Conservation (phyloP, 176 grass and related monocot genomes). For the Musa troglodytarum region DNA sequence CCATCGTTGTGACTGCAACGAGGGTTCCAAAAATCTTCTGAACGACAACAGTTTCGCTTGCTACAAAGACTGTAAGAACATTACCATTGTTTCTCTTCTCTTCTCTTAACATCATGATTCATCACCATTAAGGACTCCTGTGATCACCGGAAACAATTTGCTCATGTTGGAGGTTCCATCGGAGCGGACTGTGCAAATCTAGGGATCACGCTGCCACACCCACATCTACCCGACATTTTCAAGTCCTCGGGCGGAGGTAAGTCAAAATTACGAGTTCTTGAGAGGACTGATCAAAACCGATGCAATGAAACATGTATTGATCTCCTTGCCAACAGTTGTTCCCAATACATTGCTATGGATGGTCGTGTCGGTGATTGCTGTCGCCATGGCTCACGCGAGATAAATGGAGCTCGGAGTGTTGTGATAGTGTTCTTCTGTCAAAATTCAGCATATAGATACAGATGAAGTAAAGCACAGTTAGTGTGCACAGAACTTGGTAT, state of each 20-base stretch:
- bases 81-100: not conserved
- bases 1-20: slow-evolving; percentile 55
- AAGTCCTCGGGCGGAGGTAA: slow-evolving; percentile 16
- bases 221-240: slow-evolving; percentile 22
- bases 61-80: slow-evolving; percentile 51
- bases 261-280: not conserved
- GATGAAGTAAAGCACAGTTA: no score
- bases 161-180: slow-evolving; percentile 42
- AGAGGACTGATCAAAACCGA: not conserved
- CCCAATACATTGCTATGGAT: not conserved
- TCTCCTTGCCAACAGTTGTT: not conserved
- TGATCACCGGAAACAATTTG: not conserved
- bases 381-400: not conserved
- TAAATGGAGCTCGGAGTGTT: no score
- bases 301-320: not conserved
- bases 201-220: slow-evolving; percentile 31
- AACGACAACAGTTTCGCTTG: slow-evolving; percentile 62
- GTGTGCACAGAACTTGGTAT: no score
- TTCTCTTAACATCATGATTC: not conserved
- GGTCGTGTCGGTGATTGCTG: not conserved
- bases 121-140: no score
- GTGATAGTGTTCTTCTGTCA: no score
- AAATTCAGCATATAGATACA: no score
- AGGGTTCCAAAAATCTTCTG: slow-evolving; percentile 75
- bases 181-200: slow-evolving; percentile 53